phyloP scores from a whole-genome alignment of 495 filamentous ascomycete genomes.

The Penicillium arizonense region DNA sequence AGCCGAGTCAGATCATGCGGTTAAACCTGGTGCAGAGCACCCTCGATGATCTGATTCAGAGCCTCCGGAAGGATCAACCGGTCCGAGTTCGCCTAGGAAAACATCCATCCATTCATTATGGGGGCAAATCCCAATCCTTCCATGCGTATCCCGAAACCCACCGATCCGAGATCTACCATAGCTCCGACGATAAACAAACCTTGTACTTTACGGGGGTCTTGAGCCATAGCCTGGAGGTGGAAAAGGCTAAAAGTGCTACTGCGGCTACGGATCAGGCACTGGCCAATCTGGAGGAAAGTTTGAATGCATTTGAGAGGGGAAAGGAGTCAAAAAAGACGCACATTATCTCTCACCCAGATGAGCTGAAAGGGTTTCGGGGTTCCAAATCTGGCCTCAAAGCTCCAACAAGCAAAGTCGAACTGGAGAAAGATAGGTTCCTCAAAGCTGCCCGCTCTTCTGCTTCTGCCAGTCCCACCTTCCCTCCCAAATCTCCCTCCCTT shows the following conservation, averaged over 20 bases:
- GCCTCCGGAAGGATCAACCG: constrained; percentile 60
- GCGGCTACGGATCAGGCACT: constrained; percentile 51
- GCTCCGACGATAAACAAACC: constrained; percentile 37
- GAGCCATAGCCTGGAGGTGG: constrained; percentile 56
- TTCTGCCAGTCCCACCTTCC: constrained; percentile 61
- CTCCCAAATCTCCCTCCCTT: constrained; percentile 43
- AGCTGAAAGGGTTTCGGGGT: constrained; percentile 34
- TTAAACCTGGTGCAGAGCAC: constrained; percentile 62
- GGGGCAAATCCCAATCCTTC: constrained; percentile 51
- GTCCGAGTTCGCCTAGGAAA: constrained; percentile 48
- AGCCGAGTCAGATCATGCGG: constrained; percentile 57
- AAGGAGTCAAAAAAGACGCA: constrained; percentile 55
- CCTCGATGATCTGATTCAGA: constrained; percentile 69
- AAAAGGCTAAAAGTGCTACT: constrained; percentile 53
- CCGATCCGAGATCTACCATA: constrained; percentile 53
- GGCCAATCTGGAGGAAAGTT: constrained; percentile 56
- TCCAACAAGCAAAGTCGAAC: constrained; percentile 36
- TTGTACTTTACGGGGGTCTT: constrained; percentile 54
- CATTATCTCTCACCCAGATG: constrained; percentile 37
- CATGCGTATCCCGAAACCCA: constrained; percentile 45
- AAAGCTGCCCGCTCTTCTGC: constrained; percentile 55
- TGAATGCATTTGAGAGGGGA: constrained; percentile 46
- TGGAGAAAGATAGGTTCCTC: constrained; percentile 47
- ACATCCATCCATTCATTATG: constrained; percentile 51
- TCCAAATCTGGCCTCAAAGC: constrained; percentile 15